Base-by-base conservation (phyloP, 1,139 yeast species). In the Zygosaccharomyces sapae region DNA sequence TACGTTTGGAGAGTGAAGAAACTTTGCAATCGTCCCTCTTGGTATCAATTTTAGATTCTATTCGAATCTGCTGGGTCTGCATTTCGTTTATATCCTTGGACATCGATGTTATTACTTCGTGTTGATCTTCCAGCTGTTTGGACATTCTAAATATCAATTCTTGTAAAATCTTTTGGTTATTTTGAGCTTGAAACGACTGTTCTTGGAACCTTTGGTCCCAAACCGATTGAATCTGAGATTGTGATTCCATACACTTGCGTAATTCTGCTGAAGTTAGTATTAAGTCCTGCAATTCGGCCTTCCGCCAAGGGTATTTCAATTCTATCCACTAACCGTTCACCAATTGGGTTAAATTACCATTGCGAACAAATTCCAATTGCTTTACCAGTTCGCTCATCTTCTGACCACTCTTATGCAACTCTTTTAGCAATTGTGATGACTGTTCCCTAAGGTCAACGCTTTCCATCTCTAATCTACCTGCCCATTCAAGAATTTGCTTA, bases 401-500 rank as follows among this genome's bases (percentile, higher is more conserved):
- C 20, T 55, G 49, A 27, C 58, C 56, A 37, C 58, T 61, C 33
- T 52, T 49, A 24, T 48, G 41, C 30, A 65, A 46, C 38, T 51
- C 59, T 13, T 53, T 51, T 3, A 63, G 55, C 43, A 71, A 54
- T 13, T 55, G 56, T 5, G 55, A 55, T 0, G 73, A 64, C 43
- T 63, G 58, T 6, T 65, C 67, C 33, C 74, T 55, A 20, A 71
- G 54, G 29, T 71, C 76, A 1, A 70, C 61, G n/a, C 71, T 63
- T 51, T 75, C 78, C 43, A 74, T 48, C 52, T 75, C 79, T 18
- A 75, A 55, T 34, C 70, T 66, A 7, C 73, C 68, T 0, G 77
- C 77, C 78, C 78, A 74, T 49, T 67, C 57, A 3, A 73, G 54
- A 33, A 74, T 59, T 47, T 68, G 69, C 43, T 59, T 62, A 38